Evolutionary conservation across 805 yeast species (phyloP).

Genomic region (Candida loeiensis): DNA sequence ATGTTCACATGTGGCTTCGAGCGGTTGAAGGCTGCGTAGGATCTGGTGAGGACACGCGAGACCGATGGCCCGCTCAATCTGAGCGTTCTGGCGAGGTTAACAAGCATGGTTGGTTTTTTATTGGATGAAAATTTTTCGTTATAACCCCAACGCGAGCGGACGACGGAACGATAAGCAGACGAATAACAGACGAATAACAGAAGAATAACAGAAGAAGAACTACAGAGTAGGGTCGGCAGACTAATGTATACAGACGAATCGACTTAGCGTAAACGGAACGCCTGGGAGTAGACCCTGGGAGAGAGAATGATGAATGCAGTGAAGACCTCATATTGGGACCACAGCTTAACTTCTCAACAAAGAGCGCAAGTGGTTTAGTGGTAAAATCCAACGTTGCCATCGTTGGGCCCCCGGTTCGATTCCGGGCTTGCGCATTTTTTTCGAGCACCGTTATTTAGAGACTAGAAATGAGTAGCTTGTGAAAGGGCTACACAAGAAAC

Average conservation of each 20-base stretch:
- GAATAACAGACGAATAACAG: background rate
- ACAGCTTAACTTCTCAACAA: background rate
- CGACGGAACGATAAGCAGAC: background rate
- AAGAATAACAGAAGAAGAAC: background rate
- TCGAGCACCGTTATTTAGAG: too few relatives aligned
- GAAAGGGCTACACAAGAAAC: too few relatives aligned
- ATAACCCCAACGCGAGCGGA: too few relatives aligned
- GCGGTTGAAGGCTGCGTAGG: slow-evolving; percentile 81
- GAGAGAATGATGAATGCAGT: too few relatives aligned
- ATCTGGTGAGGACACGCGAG: slow-evolving; percentile 32
- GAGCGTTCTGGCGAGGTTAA: slow-evolving; percentile 24
- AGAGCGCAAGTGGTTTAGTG: slow-evolving; percentile 3
- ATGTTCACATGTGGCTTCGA: slow-evolving; percentile 94
- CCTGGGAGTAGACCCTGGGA: too few relatives aligned
- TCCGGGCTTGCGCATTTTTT: slow-evolving; percentile 3
- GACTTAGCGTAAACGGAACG: too few relatives aligned
- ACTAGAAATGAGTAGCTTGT: too few relatives aligned
- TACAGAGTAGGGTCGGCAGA: background rate
- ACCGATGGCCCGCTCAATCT: slow-evolving; percentile 24
- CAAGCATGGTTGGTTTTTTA: slow-evolving; percentile 22
- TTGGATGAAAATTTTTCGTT: slow-evolving; percentile 6
- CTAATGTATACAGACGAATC: background rate
- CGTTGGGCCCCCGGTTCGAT: slow-evolving; percentile 5
- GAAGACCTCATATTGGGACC: background rate
- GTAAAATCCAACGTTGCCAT: slow-evolving; percentile 4